Evolutionary conservation across 371 early-diverging fungal genomes (phyloP), one percentile per base, ranked within the genome.

Genomic region (Mycotypha africana): DNA sequence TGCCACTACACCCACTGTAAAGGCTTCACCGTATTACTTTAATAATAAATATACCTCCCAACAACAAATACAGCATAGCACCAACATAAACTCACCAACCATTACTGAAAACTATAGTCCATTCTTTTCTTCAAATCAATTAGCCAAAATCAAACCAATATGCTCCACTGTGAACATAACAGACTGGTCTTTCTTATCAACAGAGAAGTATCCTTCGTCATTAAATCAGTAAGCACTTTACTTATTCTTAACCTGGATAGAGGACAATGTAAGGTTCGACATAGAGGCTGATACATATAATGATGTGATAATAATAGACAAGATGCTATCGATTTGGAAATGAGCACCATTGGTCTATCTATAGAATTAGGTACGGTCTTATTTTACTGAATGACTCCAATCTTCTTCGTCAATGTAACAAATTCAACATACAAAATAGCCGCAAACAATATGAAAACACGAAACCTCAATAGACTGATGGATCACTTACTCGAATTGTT

Each of bases 321-420:
- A 53, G 82, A 82, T 60, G 81, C 83, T 16, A 82, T 77, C 59
- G 88, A 85, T 49, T 54, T 87, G 37, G 88, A 87, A 43, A 82
- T 83, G 79, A 78, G 75, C 12, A 77, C 81, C 14, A 68, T 82
- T 12, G 72, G 75, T 33, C 53, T 81, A 49, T 82, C 82, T 2
- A 81, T 82, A 42, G 80, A 80, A 47, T 56, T 85, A 37, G 74
- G 85, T 84, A 70, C 19, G 20, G 24, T 23, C 30, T 16, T 17
- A 10, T 22, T n/a, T 30, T 38, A 31, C 15, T 38, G 26, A 30
- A 12, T 30, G 40, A 20, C 15, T 9, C 32, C 23, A 20, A 39
- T 21, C 25, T 49, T 22, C 28, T 28, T 26, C 26, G n/a, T n/a
- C n/a, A n/a, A n/a, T n/a, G n/a, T n/a, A n/a, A n/a, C n/a, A n/a